Evolutionary conservation across 2,329 filamentous ascomycete species (phyloP).

Genomic region (Colletotrichum aenigma): DNA sequence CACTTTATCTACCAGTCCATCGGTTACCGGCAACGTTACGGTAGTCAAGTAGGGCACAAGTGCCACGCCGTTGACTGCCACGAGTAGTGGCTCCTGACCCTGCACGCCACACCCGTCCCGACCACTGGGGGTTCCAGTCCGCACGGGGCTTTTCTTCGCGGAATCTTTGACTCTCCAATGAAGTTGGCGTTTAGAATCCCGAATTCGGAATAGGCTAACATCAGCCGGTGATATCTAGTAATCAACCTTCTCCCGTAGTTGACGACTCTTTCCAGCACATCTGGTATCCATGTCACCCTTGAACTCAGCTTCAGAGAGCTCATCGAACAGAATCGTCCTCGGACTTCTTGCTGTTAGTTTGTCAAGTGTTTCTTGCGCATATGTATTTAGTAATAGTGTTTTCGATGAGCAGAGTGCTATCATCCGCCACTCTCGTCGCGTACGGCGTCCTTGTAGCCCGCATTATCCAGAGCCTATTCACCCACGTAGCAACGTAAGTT

Average conservation of each 20-base stretch:
- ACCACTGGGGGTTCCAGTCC: background rate
- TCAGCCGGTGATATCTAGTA: background rate
- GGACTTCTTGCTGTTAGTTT: background rate
- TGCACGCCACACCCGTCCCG: background rate
- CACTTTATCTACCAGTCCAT: background rate
- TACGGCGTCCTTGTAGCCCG: background rate
- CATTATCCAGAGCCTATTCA: background rate
- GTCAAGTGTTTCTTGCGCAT: background rate
- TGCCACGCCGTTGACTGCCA: background rate
- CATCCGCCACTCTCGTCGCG: background rate
- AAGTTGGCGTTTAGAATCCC: accelerated
- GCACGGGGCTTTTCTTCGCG: background rate
- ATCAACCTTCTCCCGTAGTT: background rate
- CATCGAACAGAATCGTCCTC: background rate
- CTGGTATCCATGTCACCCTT: background rate
- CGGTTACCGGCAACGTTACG: background rate
- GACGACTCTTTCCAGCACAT: background rate
- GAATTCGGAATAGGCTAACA: background rate
- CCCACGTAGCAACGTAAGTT: background rate
- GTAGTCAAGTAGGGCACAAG: background rate
- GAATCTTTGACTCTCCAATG: background rate
- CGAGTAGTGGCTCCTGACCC: background rate
- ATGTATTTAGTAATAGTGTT: no score
- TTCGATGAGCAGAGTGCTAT: background rate
- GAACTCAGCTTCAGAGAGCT: background rate